Evolutionary conservation across 2,329 filamentous ascomycete genomes (phyloP), one percentile per base, ranked within the genome.

Genomic region (Paecilomyces niveus): DNA sequence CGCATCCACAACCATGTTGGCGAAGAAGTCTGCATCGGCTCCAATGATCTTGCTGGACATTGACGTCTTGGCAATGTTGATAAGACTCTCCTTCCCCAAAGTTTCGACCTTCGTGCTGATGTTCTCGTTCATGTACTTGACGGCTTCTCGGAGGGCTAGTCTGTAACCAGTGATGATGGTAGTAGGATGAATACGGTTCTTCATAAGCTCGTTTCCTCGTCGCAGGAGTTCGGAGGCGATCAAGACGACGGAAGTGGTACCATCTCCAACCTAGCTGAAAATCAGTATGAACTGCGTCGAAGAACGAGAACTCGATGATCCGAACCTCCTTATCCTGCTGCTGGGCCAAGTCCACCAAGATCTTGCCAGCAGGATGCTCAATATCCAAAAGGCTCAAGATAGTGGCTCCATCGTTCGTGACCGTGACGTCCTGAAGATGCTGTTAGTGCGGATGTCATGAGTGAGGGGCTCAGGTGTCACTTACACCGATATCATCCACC

Each of bases 31-130:
- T 11, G 90, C 92, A 77, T 99, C 94, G 58, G 89, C 81, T 59
- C 94, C 94, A 73, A 99, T 97, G 71, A 99, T 95, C 81, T 99
- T 99, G 82, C 90, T 96, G 56, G 92, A 97, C 93, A 99, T 99
- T 70, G 92, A 97, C 21, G 94, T 99, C 81, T 93, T 97, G 62
- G 94, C 94, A 73, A 99, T 97, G 78, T 86, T 97, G 71, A 97
- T 76, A 66, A 99, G 84, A 60, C 90, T 94, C 63, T 97, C 94
- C 61, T 90, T 87, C 60, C 92, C 92, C 57, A 99, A 84, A 61
- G 88, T 86, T 71, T 97, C 93, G 58, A 97, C 93, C 79, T 95
- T 96, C 70, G 91, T 90, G 81, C 90, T 93, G 75, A 99, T 89
- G 75, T 97, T 96, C 78, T 99, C 94, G 78, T 91, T 93, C 88